Evolutionary conservation across 2,329 filamentous ascomycete species (phyloP).

Genomic region (Fusarium bulbicola): DNA sequence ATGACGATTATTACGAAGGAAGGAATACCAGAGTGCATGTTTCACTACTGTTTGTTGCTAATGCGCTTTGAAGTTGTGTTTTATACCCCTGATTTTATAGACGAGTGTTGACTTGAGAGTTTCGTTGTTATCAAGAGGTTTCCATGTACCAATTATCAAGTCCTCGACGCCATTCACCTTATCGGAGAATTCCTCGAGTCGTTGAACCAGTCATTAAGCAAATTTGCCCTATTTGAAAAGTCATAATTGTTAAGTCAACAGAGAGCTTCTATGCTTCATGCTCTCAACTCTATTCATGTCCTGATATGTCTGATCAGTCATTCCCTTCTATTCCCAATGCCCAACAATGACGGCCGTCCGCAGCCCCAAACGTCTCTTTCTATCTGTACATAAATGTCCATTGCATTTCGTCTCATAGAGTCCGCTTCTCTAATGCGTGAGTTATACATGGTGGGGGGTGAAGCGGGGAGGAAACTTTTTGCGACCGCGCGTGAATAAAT

Average conservation of each 20-base stretch:
- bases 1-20: background rate
- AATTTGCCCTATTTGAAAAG: background rate
- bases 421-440: slow-evolving; percentile 26
- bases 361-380: slow-evolving; percentile 32
- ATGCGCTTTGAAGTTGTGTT: slow-evolving; percentile 1
- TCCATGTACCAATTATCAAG: slow-evolving; percentile 1
- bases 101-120: background rate
- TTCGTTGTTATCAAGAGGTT: background rate
- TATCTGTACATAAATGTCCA: slow-evolving; percentile 44
- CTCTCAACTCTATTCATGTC: slow-evolving; percentile 42
- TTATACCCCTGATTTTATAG: slow-evolving; percentile 4
- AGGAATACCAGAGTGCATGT: background rate
- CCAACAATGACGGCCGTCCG: slow-evolving; percentile 39
- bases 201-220: background rate
- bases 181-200: background rate
- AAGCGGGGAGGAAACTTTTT: slow-evolving; percentile 8
- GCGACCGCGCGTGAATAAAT: slow-evolving; percentile 13
- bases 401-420: slow-evolving; percentile 29
- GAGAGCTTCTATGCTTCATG: slow-evolving; percentile 39
- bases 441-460: slow-evolving; percentile 15
- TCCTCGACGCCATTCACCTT: background rate
- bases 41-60: background rate
- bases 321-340: slow-evolving; percentile 46
- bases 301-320: slow-evolving; percentile 36
- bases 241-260: slow-evolving; percentile 11